Percentiles rank a stretch among this genome's conserved stretches.
These are phyloP conservation scores for Coleophoma eucalyptorum DNA, from an alignment of 2,329 filamentous ascomycete genomes.

Conservation along the genomic window DNA sequence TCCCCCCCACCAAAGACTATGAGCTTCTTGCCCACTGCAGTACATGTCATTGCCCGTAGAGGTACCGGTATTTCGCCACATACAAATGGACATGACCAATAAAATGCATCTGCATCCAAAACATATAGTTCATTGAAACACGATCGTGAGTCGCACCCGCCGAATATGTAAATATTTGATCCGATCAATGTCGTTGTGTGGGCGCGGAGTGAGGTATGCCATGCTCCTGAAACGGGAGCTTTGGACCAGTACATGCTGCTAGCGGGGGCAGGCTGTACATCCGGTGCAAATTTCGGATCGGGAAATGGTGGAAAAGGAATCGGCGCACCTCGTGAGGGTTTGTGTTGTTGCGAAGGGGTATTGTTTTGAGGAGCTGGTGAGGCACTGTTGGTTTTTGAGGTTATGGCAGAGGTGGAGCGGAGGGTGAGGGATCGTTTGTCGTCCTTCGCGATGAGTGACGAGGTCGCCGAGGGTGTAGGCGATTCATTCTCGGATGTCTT, in stretches of 20 bases:
- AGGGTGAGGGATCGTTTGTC: conserved; percentile 38
- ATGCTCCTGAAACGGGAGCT: conserved; percentile 58
- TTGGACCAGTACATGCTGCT: conserved; percentile 72
- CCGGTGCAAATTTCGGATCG: conserved; percentile 50
- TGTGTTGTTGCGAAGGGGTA: conserved; percentile 15
- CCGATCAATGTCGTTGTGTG: conserved; percentile 65
- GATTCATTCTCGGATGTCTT: conserved; percentile 6
- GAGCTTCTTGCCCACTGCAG: conserved; percentile 66
- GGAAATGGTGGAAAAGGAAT: conserved; percentile 53
- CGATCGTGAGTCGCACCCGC: conserved; percentile 61
- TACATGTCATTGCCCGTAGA: conserved; percentile 68
- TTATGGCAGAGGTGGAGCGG: conserved; percentile 42
- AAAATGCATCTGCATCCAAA: conserved; percentile 65
- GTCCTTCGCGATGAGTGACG: conserved; percentile 1
- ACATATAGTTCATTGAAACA: conserved; percentile 71
- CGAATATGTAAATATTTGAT: conserved; percentile 65
- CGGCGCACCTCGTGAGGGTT: conserved; percentile 31
- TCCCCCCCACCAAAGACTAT: conserved; percentile 69
- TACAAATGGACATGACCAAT: conserved; percentile 64
- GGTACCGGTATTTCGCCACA: conserved; percentile 62
- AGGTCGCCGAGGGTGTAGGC: conserved; percentile 8
- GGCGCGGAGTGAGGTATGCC: conserved; percentile 59
- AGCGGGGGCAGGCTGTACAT: conserved; percentile 59
- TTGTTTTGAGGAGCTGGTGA: conserved; percentile 16
- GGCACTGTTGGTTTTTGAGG: conserved; percentile 18